Percentiles rank a stretch among this genome's conserved stretches.
Conservation (phyloP, 1,139 yeast species). For the Yamadazyma friedrichii region DNA sequence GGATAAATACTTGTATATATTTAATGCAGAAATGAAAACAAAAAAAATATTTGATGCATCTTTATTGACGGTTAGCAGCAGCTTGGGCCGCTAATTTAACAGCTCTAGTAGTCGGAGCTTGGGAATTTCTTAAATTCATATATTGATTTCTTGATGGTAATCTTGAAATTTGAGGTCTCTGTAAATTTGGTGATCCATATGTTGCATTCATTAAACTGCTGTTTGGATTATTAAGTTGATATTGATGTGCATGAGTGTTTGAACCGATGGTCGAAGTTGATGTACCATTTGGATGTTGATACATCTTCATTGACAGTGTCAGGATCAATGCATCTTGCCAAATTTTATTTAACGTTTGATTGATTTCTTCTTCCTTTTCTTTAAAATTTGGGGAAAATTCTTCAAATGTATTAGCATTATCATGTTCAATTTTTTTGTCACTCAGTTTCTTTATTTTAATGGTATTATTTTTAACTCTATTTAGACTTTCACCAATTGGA, state of each 20-base stretch:
- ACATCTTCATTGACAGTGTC: conserved; percentile 13
- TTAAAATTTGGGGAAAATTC: conserved; percentile 35
- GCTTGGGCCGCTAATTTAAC: conserved; percentile 31
- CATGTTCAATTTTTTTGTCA: conserved; percentile 18
- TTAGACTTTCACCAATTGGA: conserved; percentile 65
- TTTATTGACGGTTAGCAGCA: conserved; percentile 5
- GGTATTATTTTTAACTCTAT: conserved; percentile 35
- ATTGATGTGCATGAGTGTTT: conserved; percentile 5
- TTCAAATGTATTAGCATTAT: conserved; percentile 31
- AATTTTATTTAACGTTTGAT: conserved; percentile 25
- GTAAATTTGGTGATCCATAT: conserved; percentile 15
- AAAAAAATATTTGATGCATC: neutral
- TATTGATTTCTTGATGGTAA: conserved; percentile 25
- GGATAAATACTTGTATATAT: conserved; percentile 6
- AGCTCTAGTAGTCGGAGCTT: conserved; percentile 38
- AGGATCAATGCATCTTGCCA: conserved; percentile 45
- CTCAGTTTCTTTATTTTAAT: conserved; percentile 20
- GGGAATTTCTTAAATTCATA: conserved; percentile 22
- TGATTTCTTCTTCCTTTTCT: conserved; percentile 33
- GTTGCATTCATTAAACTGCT: neutral
- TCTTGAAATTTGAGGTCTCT: conserved; percentile 27
- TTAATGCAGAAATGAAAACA: conserved; percentile 7
- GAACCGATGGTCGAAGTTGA: neutral
- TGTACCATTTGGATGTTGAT: neutral
- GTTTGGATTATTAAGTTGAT: conserved; percentile 1